Conservation (phyloP, 441 rosid genomes). For the Mallotus japonicus region DNA sequence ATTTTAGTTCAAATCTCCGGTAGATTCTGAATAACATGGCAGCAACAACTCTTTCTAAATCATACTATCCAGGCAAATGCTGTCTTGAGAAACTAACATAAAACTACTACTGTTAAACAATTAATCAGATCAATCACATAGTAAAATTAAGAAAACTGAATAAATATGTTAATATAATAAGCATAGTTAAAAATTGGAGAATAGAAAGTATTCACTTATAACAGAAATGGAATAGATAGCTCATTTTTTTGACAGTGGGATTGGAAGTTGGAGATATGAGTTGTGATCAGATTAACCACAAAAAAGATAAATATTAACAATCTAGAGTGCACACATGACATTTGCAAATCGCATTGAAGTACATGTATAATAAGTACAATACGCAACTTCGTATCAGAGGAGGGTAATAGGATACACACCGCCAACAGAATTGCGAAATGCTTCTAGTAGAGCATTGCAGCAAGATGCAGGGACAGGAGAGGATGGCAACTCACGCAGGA, state of each 20-base stretch:
- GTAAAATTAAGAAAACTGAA: too few relatives aligned
- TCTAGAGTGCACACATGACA: background rate
- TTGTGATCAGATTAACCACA: background rate
- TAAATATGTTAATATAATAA: too few relatives aligned
- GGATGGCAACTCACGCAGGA: constrained; percentile 95
- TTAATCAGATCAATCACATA: too few relatives aligned
- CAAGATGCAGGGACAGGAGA: constrained; percentile 99
- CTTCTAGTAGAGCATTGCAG: constrained; percentile 91
- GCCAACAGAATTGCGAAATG: constrained; percentile 75
- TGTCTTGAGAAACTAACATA: too few relatives aligned
- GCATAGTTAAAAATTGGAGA: too few relatives aligned
- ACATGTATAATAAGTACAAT: background rate
- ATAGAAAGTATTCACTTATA: too few relatives aligned
- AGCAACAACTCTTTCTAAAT: background rate
- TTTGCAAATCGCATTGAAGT: background rate
- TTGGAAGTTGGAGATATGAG: constrained; percentile 2
- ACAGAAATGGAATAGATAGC: too few relatives aligned
- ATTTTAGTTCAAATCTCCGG: background rate
- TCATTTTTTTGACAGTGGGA: background rate
- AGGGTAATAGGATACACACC: constrained; percentile 19
- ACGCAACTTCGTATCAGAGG: constrained; percentile 10
- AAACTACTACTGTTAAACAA: too few relatives aligned
- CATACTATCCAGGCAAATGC: background rate
- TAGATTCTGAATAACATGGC: background rate
- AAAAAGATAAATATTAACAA: background rate